These are phyloP conservation scores for Citrus trifoliata DNA, from an alignment of 345 rosid genomes.

Conservation along the genomic window DNA sequence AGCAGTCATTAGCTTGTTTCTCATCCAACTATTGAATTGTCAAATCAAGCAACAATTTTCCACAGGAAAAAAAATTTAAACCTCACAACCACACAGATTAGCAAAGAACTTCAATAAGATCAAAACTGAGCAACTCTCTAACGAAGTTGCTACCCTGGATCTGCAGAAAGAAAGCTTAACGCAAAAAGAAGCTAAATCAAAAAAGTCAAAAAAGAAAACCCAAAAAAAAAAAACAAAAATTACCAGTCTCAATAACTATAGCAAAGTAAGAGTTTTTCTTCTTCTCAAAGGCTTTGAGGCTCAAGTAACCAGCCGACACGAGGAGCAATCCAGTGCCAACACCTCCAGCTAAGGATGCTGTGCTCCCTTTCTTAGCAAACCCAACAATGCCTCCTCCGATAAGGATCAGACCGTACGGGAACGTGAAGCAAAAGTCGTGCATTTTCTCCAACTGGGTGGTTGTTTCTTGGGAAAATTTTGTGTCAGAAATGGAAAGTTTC, in stretches of 20 bases:
- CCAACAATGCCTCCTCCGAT: slow-evolving; percentile 85
- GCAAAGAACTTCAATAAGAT: neutral
- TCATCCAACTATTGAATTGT: neutral
- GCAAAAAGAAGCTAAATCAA: no score
- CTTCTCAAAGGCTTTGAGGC: slow-evolving; percentile 82
- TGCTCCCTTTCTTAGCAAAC: slow-evolving; percentile 68
- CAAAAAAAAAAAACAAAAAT: neutral
- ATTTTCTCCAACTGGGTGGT: slow-evolving; percentile 28
- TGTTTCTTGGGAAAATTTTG: slow-evolving; percentile 17
- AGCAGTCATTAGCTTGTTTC: neutral
- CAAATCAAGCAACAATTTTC: neutral
- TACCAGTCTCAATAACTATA: slow-evolving; percentile 74
- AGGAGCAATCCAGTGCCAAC: slow-evolving; percentile 71
- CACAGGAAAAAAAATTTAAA: neutral
- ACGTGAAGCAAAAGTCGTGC: slow-evolving; percentile 98
- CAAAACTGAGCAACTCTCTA: neutral
- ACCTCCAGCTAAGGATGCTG: slow-evolving; percentile 82
- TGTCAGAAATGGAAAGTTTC: neutral
- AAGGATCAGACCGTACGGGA: slow-evolving; percentile 87
- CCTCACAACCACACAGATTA: neutral
- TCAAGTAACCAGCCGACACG: slow-evolving; percentile 75
- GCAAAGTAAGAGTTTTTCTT: slow-evolving; percentile 64
- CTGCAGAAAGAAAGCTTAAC: neutral
- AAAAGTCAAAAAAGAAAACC: neutral
- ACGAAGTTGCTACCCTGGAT: neutral